Conservation (phyloP, 257 asterid genomes). For the Jasminum sambac region DNA sequence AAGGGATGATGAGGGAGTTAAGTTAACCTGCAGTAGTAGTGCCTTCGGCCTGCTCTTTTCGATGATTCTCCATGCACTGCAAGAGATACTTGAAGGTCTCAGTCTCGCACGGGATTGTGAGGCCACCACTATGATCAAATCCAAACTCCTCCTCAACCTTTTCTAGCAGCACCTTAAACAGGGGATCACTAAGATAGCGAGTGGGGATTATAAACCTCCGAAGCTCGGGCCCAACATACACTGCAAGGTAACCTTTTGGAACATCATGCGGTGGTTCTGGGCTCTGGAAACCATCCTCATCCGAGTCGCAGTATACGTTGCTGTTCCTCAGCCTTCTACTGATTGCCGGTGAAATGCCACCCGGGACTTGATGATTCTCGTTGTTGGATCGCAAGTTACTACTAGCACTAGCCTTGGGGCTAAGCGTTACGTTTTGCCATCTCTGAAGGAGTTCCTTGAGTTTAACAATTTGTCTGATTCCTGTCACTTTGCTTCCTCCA, state of each 20-base stretch:
- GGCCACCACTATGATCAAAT: constrained; percentile 52
- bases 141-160: constrained; percentile 70
- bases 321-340: constrained; percentile 42
- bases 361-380: constrained; percentile 10
- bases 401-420: constrained; percentile 28
- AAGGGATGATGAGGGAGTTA: neutral
- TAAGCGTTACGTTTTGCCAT: constrained; percentile 63
- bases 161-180: constrained; percentile 53
- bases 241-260: constrained; percentile 58
- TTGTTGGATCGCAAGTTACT: constrained; percentile 9
- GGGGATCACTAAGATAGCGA: constrained; percentile 50
- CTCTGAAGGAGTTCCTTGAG: constrained; percentile 61
- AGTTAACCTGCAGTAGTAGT: constrained; percentile 30
- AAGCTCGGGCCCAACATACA: constrained; percentile 57
- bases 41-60: constrained; percentile 34
- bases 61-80: constrained; percentile 52
- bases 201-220: constrained; percentile 62
- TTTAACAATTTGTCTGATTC: constrained; percentile 73
- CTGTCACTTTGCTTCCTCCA: constrained; percentile 57
- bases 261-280: constrained; percentile 51
- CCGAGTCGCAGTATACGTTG: constrained; percentile 38
- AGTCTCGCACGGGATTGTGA: constrained; percentile 57
- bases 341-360: constrained; percentile 48
- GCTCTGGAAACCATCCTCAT: constrained; percentile 49
- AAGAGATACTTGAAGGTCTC: constrained; percentile 65